Evolutionary conservation across 768 basidiomycete genomes (phyloP).

Genomic region (Pleurotus giganteus): DNA sequence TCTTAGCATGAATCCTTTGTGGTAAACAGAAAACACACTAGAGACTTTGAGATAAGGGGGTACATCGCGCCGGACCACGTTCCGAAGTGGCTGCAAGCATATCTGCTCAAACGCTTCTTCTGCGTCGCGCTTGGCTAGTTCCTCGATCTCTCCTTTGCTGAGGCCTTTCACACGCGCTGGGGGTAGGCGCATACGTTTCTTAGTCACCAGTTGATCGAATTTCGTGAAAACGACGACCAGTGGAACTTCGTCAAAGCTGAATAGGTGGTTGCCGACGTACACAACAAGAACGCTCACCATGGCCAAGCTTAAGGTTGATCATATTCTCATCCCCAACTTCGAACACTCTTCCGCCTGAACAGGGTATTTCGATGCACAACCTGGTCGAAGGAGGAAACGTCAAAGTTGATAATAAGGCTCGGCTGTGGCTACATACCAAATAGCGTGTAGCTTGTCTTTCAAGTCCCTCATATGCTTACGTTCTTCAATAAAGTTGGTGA

Average conservation of each 20-base stretch:
- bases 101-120: conserved; percentile 1
- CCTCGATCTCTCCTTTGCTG: neutral
- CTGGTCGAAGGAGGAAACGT: conserved; percentile 12
- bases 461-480: conserved; percentile 16
- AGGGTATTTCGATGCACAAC: conserved; percentile 28
- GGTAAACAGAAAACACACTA: neutral
- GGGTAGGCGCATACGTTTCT: conserved; percentile 3
- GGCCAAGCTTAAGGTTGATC: conserved; percentile 17
- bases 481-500: conserved; percentile 21
- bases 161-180: neutral
- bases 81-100: neutral
- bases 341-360: conserved; percentile 19
- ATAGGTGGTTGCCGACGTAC: neutral
- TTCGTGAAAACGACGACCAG: conserved; percentile 32
- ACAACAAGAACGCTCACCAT: conserved; percentile 11
- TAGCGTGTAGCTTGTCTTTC: conserved; percentile 26
- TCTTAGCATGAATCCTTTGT: neutral
- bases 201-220: conserved; percentile 24
- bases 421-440: conserved; percentile 19
- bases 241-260: conserved; percentile 20
- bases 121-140: neutral
- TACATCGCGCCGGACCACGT: neutral
- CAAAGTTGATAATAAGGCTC: neutral
- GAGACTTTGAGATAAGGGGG: conserved; percentile 2
- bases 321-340: conserved; percentile 26